Evolutionary conservation across 345 rosid genomes (phyloP), one percentile per base, ranked within the genome.

Genomic region (Brassica incana): DNA sequence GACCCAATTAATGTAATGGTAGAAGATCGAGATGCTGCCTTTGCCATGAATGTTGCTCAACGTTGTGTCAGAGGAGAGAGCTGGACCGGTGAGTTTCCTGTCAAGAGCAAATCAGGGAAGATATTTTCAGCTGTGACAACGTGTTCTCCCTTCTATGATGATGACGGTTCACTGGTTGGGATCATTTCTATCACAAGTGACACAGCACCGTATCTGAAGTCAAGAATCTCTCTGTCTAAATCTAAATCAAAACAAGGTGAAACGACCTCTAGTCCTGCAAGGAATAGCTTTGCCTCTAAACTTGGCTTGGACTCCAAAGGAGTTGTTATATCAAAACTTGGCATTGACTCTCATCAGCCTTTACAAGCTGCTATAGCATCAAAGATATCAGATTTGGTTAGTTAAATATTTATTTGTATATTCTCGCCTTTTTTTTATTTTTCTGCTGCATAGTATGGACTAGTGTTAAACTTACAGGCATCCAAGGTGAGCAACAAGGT

Each of bases 331-430:
- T 23, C 25, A 23, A 92, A 90, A 81, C 95, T 95, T 76, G 97
- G 97, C 63, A 89, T 91, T 78, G 95, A 91, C 84, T 76, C 95
- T 76, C 92, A 91, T 76, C 98, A 95, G 85, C 97, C 99, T 80
- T 71, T 92, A 71, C 99, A 95, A 87, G 77, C 76, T 61, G 92
- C 97, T 60, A 83, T 95, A 80, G 95, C 97, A 7, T 92, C 97
- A 12, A 92, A 88, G 81, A 85, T 95, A 29, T 29, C 30, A n/a
- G 89, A 91, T 85, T 85, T 95, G 91, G 99, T 95, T 78, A 88
- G 94, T 30, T 3, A 0, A 3, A 30, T 30, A 3, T 30, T 30
- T 30, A 5, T 30, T 5, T 30, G 33, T 30, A 5, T 3, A 30
- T 30, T 30, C 33, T 20, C 23, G 23, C 25, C 2, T 23, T 23